These are phyloP conservation scores for Oidium heveae DNA, from an alignment of 2,329 filamentous ascomycete species.

Conservation along the genomic window DNA sequence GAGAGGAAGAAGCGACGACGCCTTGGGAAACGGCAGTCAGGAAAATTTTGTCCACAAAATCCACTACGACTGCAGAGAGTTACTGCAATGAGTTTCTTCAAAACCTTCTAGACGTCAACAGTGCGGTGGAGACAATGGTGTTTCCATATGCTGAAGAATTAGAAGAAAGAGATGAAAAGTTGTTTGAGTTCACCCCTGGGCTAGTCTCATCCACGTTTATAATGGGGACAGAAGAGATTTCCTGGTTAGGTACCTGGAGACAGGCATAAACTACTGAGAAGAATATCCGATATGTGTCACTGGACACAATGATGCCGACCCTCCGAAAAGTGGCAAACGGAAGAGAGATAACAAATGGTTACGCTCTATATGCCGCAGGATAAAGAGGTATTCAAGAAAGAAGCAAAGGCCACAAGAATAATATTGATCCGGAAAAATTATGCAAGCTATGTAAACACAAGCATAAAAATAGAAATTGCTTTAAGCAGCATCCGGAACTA, in stretches of 20 bases:
- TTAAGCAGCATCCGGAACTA: background rate
- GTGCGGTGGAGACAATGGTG: background rate
- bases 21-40: too few species aligned
- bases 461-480: background rate
- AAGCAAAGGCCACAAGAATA: background rate
- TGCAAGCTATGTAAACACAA: background rate
- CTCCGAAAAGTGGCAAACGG: background rate
- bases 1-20: background rate
- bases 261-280: background rate
- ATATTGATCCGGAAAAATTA: background rate
- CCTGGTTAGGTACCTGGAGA: background rate
- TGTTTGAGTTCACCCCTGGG: background rate
- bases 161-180: background rate
- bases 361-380: background rate
- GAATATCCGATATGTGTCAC: too few species aligned
- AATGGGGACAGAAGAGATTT: background rate
- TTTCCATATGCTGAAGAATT: background rate
- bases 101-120: background rate
- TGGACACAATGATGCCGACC: background rate
- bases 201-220: background rate
- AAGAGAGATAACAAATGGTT: background rate
- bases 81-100: background rate
- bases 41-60: background rate
- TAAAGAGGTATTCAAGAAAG: background rate
- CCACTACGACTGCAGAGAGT: background rate